phyloP scores from a whole-genome alignment of 768 basidiomycete genomes.

The Kondoa subrosea region DNA sequence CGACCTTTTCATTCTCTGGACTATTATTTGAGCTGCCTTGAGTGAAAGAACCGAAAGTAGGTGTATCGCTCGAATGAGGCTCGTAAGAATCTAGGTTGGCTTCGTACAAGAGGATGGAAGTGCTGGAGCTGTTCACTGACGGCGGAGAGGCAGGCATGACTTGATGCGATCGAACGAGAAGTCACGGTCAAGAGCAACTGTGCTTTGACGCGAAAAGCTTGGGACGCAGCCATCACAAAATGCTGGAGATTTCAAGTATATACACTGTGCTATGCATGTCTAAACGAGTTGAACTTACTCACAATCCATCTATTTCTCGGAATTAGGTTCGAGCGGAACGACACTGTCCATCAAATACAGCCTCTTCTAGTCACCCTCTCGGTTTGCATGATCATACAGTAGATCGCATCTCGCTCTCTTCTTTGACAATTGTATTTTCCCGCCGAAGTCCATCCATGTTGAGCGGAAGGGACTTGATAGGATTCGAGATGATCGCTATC shows the following conservation, averaged over 20 bases:
- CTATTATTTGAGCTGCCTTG: no score
- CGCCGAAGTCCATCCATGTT: background rate
- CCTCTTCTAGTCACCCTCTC: no score
- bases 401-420: background rate
- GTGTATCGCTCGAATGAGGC: background rate
- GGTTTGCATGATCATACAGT: background rate
- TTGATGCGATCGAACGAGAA: background rate
- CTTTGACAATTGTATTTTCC: background rate
- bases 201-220: background rate
- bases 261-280: no score
- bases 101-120: background rate
- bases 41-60: background rate
- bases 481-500: background rate
- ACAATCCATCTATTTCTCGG: no score
- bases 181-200: background rate
- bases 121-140: background rate
- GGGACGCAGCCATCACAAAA: no score
- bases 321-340: no score
- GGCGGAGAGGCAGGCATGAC: background rate
- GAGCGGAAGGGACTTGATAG: background rate
- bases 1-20: no score
- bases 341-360: no score
- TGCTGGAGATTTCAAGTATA: no score
- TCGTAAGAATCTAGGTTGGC: background rate
- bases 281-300: no score